These are phyloP conservation scores for Biscogniauxia marginata DNA, from an alignment of 2,329 filamentous ascomycete genomes.

Conservation along the genomic window DNA sequence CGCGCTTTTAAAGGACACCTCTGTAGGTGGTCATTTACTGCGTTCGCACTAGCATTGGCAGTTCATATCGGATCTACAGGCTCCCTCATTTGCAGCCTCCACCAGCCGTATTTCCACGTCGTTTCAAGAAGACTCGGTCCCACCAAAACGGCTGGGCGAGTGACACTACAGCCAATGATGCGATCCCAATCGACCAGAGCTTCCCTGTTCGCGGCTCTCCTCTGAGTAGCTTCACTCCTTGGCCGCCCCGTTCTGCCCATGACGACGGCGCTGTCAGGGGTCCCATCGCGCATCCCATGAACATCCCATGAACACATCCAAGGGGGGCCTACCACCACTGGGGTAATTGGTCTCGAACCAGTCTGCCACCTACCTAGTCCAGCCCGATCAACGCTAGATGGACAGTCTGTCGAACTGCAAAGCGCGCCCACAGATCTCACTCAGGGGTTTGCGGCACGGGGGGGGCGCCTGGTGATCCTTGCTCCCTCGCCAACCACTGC, in stretches of 20 bases:
- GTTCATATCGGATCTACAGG: slow-evolving; percentile 1
- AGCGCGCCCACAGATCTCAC: slow-evolving; percentile 16
- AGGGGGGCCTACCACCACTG: slow-evolving; percentile 3
- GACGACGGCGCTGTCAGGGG: no score
- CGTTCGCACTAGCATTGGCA: slow-evolving; percentile 1
- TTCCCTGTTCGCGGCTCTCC: slow-evolving; percentile 13
- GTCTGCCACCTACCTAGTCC: slow-evolving; percentile 3
- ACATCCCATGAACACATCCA: no score
- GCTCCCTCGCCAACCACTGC: slow-evolving; percentile 24
- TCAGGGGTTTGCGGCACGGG: slow-evolving; percentile 12
- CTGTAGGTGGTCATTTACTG: background rate
- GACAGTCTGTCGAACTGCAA: background rate
- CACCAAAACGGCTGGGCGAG: slow-evolving; percentile 3
- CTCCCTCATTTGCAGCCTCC: slow-evolving; percentile 2
- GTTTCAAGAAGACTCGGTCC: slow-evolving; percentile 18
- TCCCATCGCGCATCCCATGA: slow-evolving; percentile 12
- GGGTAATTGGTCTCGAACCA: slow-evolving; percentile 16
- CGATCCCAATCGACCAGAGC: background rate
- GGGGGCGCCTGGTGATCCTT: slow-evolving; percentile 8
- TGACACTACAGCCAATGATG: background rate
- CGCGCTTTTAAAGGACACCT: background rate
- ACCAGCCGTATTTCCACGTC: slow-evolving; percentile 10
- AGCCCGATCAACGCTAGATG: background rate
- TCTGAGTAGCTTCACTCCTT: slow-evolving; percentile 12
- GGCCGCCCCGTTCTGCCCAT: no score